These are phyloP conservation scores for Colletotrichum tabaci DNA, from an alignment of 2,329 filamentous ascomycete genomes.

Conservation along the genomic window DNA sequence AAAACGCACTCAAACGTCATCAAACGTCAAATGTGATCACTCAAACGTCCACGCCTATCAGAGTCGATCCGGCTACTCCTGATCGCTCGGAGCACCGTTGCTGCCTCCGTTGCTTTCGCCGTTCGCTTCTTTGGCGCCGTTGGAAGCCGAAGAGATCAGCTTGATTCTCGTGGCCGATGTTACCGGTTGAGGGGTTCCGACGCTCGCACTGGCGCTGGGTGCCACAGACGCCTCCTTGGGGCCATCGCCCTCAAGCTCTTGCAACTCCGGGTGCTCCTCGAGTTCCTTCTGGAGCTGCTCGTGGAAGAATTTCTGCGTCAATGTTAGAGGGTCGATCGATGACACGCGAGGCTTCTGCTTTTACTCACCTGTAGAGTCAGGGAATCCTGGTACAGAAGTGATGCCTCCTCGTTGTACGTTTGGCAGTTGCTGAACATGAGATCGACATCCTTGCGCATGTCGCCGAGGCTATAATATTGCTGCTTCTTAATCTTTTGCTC, in stretches of 20 bases:
- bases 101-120: constrained; percentile 46
- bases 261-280: constrained; percentile 68
- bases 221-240: constrained; percentile 59
- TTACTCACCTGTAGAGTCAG: constrained; percentile 86
- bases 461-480: constrained; percentile 86
- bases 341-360: too few relatives aligned
- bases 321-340: constrained; percentile 52
- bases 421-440: constrained; percentile 91
- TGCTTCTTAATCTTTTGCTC: constrained; percentile 96
- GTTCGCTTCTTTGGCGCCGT: constrained; percentile 49
- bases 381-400: constrained; percentile 91
- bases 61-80: constrained; percentile 56
- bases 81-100: constrained; percentile 65
- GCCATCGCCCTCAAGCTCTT: constrained; percentile 65
- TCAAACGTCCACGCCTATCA: constrained; percentile 25
- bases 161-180: constrained; percentile 77
- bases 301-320: constrained; percentile 69
- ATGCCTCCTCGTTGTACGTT: constrained; percentile 97
- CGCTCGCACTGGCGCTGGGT: constrained; percentile 65
- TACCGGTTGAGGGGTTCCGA: constrained; percentile 75
- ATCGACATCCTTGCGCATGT: constrained; percentile 86
- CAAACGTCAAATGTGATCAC: constrained; percentile 29
- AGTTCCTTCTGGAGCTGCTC: constrained; percentile 68
- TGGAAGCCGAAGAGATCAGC: constrained; percentile 67
- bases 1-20: constrained; percentile 24